phyloP scores from a whole-genome alignment of 1,139 yeast species.

The Nakaseomyces bracarensis region DNA sequence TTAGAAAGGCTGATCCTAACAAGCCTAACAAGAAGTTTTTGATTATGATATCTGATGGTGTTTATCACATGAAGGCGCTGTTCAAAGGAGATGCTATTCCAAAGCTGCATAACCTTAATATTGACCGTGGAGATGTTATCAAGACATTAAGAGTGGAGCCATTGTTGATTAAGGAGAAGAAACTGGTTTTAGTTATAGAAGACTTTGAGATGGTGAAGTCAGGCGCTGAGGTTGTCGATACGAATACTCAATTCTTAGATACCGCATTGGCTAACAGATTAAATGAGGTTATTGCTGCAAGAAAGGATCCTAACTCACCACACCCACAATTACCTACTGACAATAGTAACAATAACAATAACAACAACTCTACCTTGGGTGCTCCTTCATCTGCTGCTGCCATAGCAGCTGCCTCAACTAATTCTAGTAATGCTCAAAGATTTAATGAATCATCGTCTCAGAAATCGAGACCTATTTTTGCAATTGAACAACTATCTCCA shows the following conservation, averaged over 20 bases:
- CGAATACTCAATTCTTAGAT: constrained; percentile 40
- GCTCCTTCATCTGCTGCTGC: constrained; percentile 9
- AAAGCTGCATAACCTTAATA: constrained; percentile 41
- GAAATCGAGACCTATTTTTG: constrained; percentile 41
- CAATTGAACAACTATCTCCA: constrained; percentile 86
- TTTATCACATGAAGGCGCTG: constrained; percentile 53
- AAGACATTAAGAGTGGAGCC: constrained; percentile 29
- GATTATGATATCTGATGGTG: constrained; percentile 54
- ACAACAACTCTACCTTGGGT: constrained; percentile 7
- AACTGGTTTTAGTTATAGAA: constrained; percentile 48
- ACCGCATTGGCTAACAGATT: constrained; percentile 49
- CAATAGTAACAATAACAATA: background rate
- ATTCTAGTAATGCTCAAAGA: constrained; percentile 10
- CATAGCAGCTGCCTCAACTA: constrained; percentile 11
- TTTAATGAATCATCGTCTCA: constrained; percentile 20
- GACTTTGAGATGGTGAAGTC: constrained; percentile 42
- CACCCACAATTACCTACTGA: constrained; percentile 15
- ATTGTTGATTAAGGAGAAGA: constrained; percentile 37
- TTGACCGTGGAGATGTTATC: constrained; percentile 37
- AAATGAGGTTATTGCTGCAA: constrained; percentile 36
- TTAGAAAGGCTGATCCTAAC: constrained; percentile 28
- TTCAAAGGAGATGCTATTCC: constrained; percentile 52
- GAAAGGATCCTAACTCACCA: constrained; percentile 15
- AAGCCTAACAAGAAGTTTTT: constrained; percentile 28
- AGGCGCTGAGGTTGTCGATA: constrained; percentile 38